phyloP scores from a whole-genome alignment of 495 filamentous ascomycete species.

The Aspergillus sclerotioniger region DNA sequence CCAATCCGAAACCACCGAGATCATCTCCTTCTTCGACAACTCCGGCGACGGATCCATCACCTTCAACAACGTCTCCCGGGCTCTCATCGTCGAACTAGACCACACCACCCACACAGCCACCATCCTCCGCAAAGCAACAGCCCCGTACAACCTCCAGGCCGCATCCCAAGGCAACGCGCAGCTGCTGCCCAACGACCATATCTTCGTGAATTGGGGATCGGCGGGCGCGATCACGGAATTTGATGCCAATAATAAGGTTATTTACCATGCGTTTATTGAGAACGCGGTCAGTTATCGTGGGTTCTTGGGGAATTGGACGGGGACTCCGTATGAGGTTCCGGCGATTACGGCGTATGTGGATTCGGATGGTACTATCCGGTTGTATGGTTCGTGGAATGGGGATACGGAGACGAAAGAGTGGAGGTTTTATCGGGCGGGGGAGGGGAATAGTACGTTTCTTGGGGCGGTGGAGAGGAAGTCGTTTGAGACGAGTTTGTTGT shows the following conservation, averaged over 20 bases:
- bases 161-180: constrained; percentile 55
- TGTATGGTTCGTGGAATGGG: constrained; percentile 43
- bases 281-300: constrained; percentile 25
- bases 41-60: constrained; percentile 15
- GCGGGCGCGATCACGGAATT: constrained; percentile 50
- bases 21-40: constrained; percentile 49
- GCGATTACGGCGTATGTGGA: constrained; percentile 22
- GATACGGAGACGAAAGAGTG: constrained; percentile 34
- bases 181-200: constrained; percentile 46
- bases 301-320: constrained; percentile 25
- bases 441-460: neutral
- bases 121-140: constrained; percentile 23
- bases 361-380: constrained; percentile 1
- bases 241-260: constrained; percentile 31
- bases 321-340: constrained; percentile 22
- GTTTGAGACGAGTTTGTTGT: constrained; percentile 3
- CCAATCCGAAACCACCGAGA: constrained; percentile 32
- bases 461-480: constrained; percentile 3
- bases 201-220: constrained; percentile 52
- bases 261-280: constrained; percentile 34
- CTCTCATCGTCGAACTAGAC: constrained; percentile 46
- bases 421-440: constrained; percentile 24
- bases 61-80: constrained; percentile 34
- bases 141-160: constrained; percentile 41
- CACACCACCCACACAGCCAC: constrained; percentile 35